These are phyloP conservation scores for Thelonectria discophora DNA, from an alignment of 2,329 filamentous ascomycete genomes.

Conservation along the genomic window DNA sequence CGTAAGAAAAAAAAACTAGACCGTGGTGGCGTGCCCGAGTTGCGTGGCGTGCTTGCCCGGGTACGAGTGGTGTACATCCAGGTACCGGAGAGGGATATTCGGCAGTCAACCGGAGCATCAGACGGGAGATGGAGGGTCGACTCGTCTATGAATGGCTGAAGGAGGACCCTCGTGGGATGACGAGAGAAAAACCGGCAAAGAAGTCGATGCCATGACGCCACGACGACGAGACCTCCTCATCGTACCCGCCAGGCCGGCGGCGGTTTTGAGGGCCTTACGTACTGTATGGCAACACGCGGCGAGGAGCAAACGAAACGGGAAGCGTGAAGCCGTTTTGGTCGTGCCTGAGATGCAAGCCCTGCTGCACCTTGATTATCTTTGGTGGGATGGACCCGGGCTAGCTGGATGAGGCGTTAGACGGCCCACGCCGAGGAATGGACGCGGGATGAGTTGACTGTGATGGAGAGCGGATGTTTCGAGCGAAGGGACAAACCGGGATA, in stretches of 20 bases:
- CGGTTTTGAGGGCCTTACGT: slow-evolving; percentile 18
- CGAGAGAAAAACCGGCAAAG: background rate
- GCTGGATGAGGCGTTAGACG: slow-evolving; percentile 38
- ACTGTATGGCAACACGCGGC: slow-evolving; percentile 21
- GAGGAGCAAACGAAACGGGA: slow-evolving; percentile 9
- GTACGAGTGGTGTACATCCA: slow-evolving; percentile 9
- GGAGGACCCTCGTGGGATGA: slow-evolving; percentile 15
- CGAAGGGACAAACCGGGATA: slow-evolving; percentile 38
- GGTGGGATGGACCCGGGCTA: slow-evolving; percentile 31
- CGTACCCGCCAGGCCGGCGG: slow-evolving; percentile 19
- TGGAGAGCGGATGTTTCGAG: slow-evolving; percentile 25
- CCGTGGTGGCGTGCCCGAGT: slow-evolving; percentile 12
- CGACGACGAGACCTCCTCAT: slow-evolving; percentile 14
- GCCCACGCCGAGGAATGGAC: slow-evolving; percentile 41
- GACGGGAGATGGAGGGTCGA: slow-evolving; percentile 13
- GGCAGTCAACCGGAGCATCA: slow-evolving; percentile 20
- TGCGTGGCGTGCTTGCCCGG: slow-evolving; percentile 15
- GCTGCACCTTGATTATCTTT: slow-evolving; percentile 45
- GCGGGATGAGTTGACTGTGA: slow-evolving; percentile 28
- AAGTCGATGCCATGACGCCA: slow-evolving; percentile 16
- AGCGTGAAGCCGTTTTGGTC: slow-evolving; percentile 20
- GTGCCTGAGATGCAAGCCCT: slow-evolving; percentile 37
- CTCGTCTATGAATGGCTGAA: slow-evolving; percentile 9
- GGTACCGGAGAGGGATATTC: slow-evolving; percentile 20
- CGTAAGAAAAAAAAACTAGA: slow-evolving; percentile 9